Conservation (phyloP, 805 yeast genomes). For the Yarrowia hollandica region DNA sequence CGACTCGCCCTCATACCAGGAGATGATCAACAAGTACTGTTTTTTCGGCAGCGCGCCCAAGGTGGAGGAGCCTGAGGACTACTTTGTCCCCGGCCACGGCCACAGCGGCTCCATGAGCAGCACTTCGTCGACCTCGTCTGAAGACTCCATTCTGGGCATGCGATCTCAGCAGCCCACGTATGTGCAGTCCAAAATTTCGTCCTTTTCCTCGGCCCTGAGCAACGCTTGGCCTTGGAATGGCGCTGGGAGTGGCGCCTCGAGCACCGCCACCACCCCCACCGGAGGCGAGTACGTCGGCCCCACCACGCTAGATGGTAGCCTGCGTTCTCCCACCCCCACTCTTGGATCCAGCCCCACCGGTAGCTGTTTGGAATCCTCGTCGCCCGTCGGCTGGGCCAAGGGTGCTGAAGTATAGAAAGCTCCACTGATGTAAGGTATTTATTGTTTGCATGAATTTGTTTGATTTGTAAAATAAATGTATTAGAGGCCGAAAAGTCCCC, state of each 20-base stretch:
- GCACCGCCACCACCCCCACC: conserved; percentile 28
- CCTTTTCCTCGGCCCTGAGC: conserved; percentile 25
- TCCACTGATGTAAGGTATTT: conserved; percentile 29
- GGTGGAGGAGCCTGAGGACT: conserved; percentile 25
- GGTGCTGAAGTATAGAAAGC: conserved; percentile 28
- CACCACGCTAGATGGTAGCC: conserved; percentile 2
- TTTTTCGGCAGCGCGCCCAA: conserved; percentile 38
- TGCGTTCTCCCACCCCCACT: conserved; percentile 27
- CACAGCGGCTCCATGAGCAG: conserved; percentile 19
- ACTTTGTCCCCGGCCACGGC: conserved; percentile 20
- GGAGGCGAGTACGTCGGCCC: conserved; percentile 15
- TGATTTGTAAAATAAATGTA: neutral
- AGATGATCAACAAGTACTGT: conserved; percentile 45
- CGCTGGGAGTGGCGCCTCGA: conserved; percentile 24
- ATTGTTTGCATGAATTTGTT: conserved; percentile 13
- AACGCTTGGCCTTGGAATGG: conserved; percentile 23
- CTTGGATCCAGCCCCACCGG: conserved; percentile 27
- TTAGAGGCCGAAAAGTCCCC: no score
- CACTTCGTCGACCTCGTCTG: conserved; percentile 20
- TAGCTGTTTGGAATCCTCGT: conserved; percentile 23
- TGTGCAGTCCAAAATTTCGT: conserved; percentile 26
- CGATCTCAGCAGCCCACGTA: conserved; percentile 21
- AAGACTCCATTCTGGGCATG: conserved; percentile 28
- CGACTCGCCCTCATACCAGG: conserved; percentile 44
- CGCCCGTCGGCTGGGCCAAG: conserved; percentile 27